Evolutionary conservation across 2,329 filamentous ascomycete species (phyloP), one percentile per base, ranked within the genome.

Genomic region (Dactylella cylindrospora): DNA sequence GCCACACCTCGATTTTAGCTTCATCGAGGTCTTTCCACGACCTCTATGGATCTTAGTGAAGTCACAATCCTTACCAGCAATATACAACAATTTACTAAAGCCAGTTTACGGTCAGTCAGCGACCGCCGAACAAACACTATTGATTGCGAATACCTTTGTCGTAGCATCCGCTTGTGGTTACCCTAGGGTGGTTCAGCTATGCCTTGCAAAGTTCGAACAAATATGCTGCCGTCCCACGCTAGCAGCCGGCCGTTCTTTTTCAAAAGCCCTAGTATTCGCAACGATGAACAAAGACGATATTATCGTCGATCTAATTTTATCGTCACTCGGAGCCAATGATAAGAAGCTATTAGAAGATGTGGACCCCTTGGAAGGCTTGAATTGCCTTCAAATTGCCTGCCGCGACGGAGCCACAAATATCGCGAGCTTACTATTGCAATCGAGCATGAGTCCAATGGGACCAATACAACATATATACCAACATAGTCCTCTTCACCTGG

Each of bases 91-190:
- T n/a, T 19, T 35, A 9, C 47, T 52, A 20, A 33, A 23, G 5
- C 26, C 46, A 15, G 8, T 17, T 2, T 15, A 41, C 13, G 15
- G 25, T 38, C 26, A 31, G 5, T 17, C 36, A 15, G 29, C 35
- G 3, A 23, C 26, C 9, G 38, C 36, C 17, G 36, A 43, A 2
- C 19, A 43, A 7, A 35, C 28, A 6, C 10, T 28, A 10, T 22
- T 52, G 26, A 35, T 52, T 26, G 43, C 47, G 5, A 22, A 52
- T 22, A 43, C 47, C 6, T 52, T 52, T 44, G 44, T 52, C 10
- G 31, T 52, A 17, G 47, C 36, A 28, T 26, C 38, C 9, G 47
- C 32, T 6, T 52, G 47, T 35, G 38, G 47, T 23, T 52, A 43
- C 13, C n/a, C 47, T 15, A 22, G 28, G 20, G 47, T 35, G 13